phyloP scores from a whole-genome alignment of 495 filamentous ascomycete genomes.

The Neurospora sp. region DNA sequence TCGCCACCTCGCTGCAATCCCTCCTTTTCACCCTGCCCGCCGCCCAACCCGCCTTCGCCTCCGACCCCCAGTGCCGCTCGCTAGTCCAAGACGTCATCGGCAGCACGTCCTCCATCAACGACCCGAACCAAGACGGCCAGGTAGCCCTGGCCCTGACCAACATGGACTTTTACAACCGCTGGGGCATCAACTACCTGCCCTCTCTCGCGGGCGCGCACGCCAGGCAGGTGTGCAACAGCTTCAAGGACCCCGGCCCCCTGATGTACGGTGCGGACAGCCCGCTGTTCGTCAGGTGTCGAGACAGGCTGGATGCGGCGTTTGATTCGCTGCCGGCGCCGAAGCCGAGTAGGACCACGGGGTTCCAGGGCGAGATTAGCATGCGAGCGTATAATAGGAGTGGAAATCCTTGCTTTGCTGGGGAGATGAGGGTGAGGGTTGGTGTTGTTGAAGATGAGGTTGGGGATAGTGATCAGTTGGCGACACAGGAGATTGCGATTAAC shows the following conservation, averaged over 20 bases:
- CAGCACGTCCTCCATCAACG: background rate
- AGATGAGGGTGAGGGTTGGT: conserved; percentile 22
- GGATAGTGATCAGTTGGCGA: background rate
- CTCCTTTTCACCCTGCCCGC: conserved; percentile 4
- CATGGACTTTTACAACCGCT: conserved; percentile 20
- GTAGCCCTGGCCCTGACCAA: conserved; percentile 24
- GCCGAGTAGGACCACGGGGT: conserved; percentile 10
- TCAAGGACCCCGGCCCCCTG: conserved; percentile 37
- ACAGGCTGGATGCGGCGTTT: conserved; percentile 28
- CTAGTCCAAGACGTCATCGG: conserved; percentile 29
- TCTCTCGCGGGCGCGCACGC: conserved; percentile 31
- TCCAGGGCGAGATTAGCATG: conserved; percentile 17
- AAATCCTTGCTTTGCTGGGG: conserved; percentile 30
- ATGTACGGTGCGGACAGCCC: conserved; percentile 27
- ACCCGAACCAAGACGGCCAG: conserved; percentile 22
- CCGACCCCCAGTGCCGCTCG: conserved; percentile 18
- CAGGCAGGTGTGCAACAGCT: conserved; percentile 36
- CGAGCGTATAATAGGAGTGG: conserved; percentile 13
- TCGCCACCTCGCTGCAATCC: conserved; percentile 10
- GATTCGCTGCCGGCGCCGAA: conserved; percentile 28
- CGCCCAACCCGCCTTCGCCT: conserved; percentile 1
- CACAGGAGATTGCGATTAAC: conserved; percentile 12
- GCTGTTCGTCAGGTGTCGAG: conserved; percentile 29
- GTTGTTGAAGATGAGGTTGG: conserved; percentile 10
- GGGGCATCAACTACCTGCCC: conserved; percentile 38